Conservation (phyloP, 2,329 filamentous ascomycete species). For the Ceratocystis destructans region DNA sequence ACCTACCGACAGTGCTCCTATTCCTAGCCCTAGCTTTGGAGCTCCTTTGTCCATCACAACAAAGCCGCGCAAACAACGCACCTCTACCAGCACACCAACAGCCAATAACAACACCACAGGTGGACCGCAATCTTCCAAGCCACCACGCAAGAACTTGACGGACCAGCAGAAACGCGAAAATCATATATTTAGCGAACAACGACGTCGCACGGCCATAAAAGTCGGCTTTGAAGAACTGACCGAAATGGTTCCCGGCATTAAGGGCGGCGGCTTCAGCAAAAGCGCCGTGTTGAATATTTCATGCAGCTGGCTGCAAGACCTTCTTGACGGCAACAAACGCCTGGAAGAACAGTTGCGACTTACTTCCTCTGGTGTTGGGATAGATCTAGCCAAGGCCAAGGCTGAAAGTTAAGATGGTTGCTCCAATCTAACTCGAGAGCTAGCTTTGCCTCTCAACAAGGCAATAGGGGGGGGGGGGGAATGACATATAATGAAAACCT, state of each 20-base stretch:
- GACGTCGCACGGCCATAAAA: constrained; percentile 67
- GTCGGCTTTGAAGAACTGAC: constrained; percentile 71
- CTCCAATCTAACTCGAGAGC: too few species aligned
- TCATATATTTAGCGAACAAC: constrained; percentile 78
- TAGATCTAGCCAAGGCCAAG: neutral
- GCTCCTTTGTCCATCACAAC: neutral
- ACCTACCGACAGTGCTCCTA: neutral
- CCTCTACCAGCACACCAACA: neutral
- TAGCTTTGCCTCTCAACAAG: too few species aligned
- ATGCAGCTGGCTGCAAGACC: constrained; percentile 62
- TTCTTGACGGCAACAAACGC: constrained; percentile 54
- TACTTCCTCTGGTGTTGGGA: neutral
- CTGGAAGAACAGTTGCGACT: constrained; percentile 28
- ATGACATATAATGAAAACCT: too few species aligned
- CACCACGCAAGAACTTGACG: constrained; percentile 54
- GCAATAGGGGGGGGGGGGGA: too few species aligned
- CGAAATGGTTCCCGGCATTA: constrained; percentile 60
- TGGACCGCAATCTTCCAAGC: too few species aligned
- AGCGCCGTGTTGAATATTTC: constrained; percentile 64
- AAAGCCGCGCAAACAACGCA: neutral
- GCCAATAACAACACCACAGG: constrained; percentile 32
- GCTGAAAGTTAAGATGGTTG: neutral
- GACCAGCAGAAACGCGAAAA: constrained; percentile 76
- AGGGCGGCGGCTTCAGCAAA: constrained; percentile 66
- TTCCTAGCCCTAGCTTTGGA: neutral